Evolutionary conservation across 257 asterid genomes (phyloP), one percentile per base, ranked within the genome.

Genomic region (Voacanga thouarsii): DNA sequence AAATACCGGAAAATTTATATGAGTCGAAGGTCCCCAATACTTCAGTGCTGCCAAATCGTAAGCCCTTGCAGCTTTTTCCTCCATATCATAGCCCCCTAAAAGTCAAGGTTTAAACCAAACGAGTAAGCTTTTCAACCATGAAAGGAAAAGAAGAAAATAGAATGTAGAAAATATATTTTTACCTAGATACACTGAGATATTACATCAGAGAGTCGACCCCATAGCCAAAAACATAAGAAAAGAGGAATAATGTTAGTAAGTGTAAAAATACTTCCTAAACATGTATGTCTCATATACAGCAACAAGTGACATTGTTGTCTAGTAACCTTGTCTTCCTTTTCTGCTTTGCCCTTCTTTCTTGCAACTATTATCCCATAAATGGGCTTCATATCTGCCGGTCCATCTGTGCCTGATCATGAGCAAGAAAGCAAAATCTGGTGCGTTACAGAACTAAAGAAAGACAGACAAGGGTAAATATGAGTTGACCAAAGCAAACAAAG

Each of bases 291-390:
- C 33, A 64, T 66, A 44, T 75, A 51, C 71, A 28, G 19, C 44
- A 76, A 65, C 51, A 47, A 78, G 4, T 4, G 1, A 73, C 21
- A 50, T 41, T 14, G 33, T 73, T 79, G 41, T 70, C 74, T 43
- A 76, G 82, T 77, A 79, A 95, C 99, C 98, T 87, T 95, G 99
- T 70, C 98, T 90, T 66, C 99, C 99, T 83, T 95, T 95, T 79
- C 99, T 91, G 84, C 92, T 93, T 83, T 95, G 99, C n/a, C 99
- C 99, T 90, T 95, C 99, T 83, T 95, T 95, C 91, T 95, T 95
- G 70, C 98, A 93, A 82, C 98, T 93, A 57, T 95, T 95, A 87
- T 95, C 99, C 99, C 99, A 95, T 60, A 95, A 82, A 89, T 95
- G 99, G 7, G 98, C 99, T 87, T 95, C 99, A 82, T 95, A 95